Evolutionary conservation across 495 filamentous ascomycete species (phyloP), one percentile per base, ranked within the genome.

Genomic region (Daldinia concentrica): DNA sequence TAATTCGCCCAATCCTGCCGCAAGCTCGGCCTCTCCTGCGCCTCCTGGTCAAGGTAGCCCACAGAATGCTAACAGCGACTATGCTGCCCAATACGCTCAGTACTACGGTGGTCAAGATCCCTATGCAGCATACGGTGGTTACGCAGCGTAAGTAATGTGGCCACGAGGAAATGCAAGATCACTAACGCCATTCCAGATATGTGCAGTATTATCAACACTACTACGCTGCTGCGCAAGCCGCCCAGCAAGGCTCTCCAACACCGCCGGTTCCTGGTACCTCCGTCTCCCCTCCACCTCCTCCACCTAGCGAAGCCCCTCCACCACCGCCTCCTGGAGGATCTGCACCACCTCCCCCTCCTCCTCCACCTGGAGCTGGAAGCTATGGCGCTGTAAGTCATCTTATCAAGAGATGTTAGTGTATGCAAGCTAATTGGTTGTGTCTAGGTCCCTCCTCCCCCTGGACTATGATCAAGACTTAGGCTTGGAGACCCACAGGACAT

Each of bases 81-180:
- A 96, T 77, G 87, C 87, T 52, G 90, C 92, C 26, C 91, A 93
- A 62, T 97, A 97, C 78, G 92, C 93, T 19, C 92, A 94, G 79
- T 94, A 95, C 71, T 93, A 93, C 73, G 83, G 83, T 41, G 83
- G 86, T 39, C 80, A 82, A 64, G 95, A 99, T 71, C 95, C 95
- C 0, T 99, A 98, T 77, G 93, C 93, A 4, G 90, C 92, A 29
- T 98, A 96, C 68, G 95, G 95, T 63, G 95, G 95, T 27, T 95
- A 95, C 75, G 80, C 82, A 58, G 85, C 86, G 74, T 86, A 80
- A 75, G 76, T 84, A 15, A 45, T 55, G 32, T 69, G 4, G 2
- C 36, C 43, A 48, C 41, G 3, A 36, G 17, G 5, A 11, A n/a
- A 51, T n/a, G 62, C 17, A 37, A n/a, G 32, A 45, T 34, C 27